These are phyloP conservation scores for Torrubiella hemipterigena DNA, from an alignment of 2,329 filamentous ascomycete species.

Conservation along the genomic window DNA sequence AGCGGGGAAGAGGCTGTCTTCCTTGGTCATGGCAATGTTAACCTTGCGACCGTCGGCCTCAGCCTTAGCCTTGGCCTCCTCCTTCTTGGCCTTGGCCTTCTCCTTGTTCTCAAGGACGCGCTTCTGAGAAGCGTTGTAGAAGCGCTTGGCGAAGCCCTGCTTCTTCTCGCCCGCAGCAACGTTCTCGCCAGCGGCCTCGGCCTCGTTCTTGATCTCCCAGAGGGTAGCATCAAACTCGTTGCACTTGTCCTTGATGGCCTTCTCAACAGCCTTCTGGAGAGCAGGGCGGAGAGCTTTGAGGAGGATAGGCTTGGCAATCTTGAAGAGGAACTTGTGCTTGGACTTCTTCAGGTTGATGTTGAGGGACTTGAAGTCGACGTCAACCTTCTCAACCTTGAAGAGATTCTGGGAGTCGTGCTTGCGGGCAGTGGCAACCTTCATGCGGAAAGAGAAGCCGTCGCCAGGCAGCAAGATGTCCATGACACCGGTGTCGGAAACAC, in stretches of 20 bases:
- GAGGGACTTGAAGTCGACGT: constrained; percentile 70
- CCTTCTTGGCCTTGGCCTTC: constrained; percentile 44
- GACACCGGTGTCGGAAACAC: constrained; percentile 76
- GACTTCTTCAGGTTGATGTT: constrained; percentile 89
- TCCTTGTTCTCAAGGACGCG: constrained; percentile 64
- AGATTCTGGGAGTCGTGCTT: constrained; percentile 67
- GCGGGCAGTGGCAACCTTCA: constrained; percentile 74
- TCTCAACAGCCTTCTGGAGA: constrained; percentile 78
- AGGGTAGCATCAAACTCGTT: constrained; percentile 60
- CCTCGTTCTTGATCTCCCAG: constrained; percentile 73
- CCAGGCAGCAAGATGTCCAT: constrained; percentile 82
- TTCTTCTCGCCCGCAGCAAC: constrained; percentile 47
- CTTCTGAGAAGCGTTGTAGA: constrained; percentile 63
- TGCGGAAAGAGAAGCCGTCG: constrained; percentile 80
- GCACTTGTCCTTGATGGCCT: constrained; percentile 76
- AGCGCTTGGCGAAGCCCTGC: constrained; percentile 78
- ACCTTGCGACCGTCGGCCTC: constrained; percentile 42
- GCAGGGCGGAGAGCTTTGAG: constrained; percentile 74
- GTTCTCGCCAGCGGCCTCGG: constrained; percentile 57
- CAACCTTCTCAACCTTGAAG: constrained; percentile 87
- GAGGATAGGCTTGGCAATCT: constrained; percentile 74
- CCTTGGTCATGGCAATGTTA: constrained; percentile 39
- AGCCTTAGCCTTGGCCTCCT: constrained; percentile 1
- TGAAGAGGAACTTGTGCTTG: constrained; percentile 85
- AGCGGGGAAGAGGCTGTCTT: constrained; percentile 82